Conservation (phyloP, 192 early-diverging fungal species). For the Coemansia asiatica region DNA sequence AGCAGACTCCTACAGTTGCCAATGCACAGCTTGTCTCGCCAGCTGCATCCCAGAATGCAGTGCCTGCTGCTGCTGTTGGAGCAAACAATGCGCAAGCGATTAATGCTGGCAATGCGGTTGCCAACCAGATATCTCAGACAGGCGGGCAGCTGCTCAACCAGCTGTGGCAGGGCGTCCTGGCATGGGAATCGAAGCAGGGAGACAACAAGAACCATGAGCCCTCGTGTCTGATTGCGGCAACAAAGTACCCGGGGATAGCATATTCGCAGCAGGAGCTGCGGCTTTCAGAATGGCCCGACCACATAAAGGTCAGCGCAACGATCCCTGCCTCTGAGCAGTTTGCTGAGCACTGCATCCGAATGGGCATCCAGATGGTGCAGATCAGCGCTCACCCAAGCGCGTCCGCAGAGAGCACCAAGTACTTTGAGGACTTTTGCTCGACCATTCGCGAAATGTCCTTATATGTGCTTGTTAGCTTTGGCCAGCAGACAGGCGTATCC, state of each 20-base stretch:
- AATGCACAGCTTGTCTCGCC: constrained; percentile 20
- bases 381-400: constrained; percentile 18
- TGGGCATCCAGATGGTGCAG: constrained; percentile 31
- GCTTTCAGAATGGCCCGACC: constrained; percentile 47
- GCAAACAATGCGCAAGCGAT: no score
- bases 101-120: background rate
- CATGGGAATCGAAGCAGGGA: constrained; percentile 40
- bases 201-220: constrained; percentile 21
- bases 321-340: constrained; percentile 21
- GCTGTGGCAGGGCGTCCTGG: constrained; percentile 36
- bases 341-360: constrained; percentile 31
- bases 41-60: background rate
- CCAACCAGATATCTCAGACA: background rate
- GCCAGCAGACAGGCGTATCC: constrained; percentile 1
- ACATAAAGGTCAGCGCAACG: constrained; percentile 20
- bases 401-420: constrained; percentile 22
- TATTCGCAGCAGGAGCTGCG: constrained; percentile 23
- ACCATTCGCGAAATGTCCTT: constrained; percentile 37
- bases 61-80: no score
- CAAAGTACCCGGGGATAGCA: constrained; percentile 21
- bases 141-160: constrained; percentile 3
- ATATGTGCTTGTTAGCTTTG: constrained; percentile 23
- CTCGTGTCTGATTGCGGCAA: constrained; percentile 27
- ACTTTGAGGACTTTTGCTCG: constrained; percentile 43
- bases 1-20: constrained; percentile 1